Conservation (phyloP, 495 filamentous ascomycete species). For the Xylaria acuta region DNA sequence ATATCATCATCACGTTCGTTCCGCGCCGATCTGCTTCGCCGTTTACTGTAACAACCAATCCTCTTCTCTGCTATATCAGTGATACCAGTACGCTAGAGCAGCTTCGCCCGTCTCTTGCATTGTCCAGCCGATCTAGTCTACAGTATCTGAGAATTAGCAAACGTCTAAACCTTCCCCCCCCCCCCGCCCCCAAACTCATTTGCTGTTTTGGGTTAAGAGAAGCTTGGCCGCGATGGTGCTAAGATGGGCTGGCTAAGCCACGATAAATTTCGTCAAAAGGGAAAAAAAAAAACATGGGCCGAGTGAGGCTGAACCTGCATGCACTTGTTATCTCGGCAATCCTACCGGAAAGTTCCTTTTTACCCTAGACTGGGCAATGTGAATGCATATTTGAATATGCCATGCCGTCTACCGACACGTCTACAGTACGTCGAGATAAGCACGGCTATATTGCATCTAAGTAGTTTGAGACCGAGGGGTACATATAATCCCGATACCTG, state of each 20-base stretch:
- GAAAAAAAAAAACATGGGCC: background rate
- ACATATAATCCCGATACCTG: background rate
- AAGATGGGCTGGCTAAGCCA: background rate
- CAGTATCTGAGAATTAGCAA: too few species aligned
- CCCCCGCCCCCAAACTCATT: conserved; percentile 10
- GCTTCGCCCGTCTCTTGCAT: background rate
- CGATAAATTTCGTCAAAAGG: background rate
- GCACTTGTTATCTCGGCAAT: background rate
- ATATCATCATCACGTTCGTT: background rate
- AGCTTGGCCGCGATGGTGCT: background rate
- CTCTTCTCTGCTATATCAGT: background rate
- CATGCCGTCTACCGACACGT: background rate
- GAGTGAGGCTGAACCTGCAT: background rate
- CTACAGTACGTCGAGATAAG: background rate
- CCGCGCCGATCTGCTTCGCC: background rate
- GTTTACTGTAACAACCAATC: background rate
- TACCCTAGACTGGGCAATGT: background rate
- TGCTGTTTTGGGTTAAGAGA: conserved; percentile 7
- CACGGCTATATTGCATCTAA: background rate
- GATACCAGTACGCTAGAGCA: background rate
- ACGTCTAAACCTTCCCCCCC: too few species aligned
- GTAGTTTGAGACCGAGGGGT: background rate
- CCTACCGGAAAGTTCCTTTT: conserved; percentile 2
- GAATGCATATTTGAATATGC: background rate
- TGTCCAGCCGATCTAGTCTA: background rate